A percentile compares a stretch with the other conserved stretches of the same genome.
These are phyloP conservation scores for Leccinum disarticulatum DNA, from an alignment of 768 basidiomycete genomes.

Conservation along the genomic window DNA sequence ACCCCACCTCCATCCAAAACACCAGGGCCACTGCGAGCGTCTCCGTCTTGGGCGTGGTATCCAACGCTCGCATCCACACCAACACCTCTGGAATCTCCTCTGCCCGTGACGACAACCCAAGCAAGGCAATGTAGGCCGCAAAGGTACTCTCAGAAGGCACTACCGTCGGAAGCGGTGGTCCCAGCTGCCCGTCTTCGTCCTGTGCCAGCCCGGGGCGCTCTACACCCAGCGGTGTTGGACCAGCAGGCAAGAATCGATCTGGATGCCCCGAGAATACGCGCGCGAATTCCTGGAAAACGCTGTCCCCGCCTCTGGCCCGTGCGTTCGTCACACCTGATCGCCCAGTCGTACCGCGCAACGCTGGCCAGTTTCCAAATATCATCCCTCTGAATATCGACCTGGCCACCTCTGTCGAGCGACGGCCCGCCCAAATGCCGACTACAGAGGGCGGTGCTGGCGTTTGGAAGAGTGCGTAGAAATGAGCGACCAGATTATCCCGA, in stretches of 20 bases:
- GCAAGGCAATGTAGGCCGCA: constrained; percentile 56
- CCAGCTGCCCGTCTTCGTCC: constrained; percentile 8
- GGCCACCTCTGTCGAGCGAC: constrained; percentile 47
- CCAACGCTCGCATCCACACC: constrained; percentile 71
- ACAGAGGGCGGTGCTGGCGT: constrained; percentile 29
- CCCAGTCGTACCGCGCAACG: constrained; percentile 32
- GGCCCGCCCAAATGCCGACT: constrained; percentile 46
- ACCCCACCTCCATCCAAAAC: constrained; percentile 70
- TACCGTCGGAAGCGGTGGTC: constrained; percentile 34
- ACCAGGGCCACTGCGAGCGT: constrained; percentile 64
- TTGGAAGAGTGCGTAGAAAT: constrained; percentile 16
- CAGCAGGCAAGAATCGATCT: constrained; percentile 10
- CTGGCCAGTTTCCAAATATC: constrained; percentile 58
- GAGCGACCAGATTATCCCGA: constrained; percentile 9
- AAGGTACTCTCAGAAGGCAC: constrained; percentile 53
- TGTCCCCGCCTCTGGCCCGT: constrained; percentile 15
- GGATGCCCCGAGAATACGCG: constrained; percentile 15
- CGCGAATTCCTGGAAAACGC: constrained; percentile 22
- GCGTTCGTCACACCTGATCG: constrained; percentile 24
- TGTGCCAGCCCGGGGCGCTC: constrained; percentile 8
- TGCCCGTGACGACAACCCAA: constrained; percentile 50
- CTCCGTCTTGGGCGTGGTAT: constrained; percentile 41
- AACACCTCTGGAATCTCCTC: constrained; percentile 65
- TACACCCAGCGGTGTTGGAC: not conserved
- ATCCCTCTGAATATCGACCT: constrained; percentile 54